Evolutionary conservation across 2,329 filamentous ascomycete species (phyloP).

Genomic region (Dendryphion nanum): DNA sequence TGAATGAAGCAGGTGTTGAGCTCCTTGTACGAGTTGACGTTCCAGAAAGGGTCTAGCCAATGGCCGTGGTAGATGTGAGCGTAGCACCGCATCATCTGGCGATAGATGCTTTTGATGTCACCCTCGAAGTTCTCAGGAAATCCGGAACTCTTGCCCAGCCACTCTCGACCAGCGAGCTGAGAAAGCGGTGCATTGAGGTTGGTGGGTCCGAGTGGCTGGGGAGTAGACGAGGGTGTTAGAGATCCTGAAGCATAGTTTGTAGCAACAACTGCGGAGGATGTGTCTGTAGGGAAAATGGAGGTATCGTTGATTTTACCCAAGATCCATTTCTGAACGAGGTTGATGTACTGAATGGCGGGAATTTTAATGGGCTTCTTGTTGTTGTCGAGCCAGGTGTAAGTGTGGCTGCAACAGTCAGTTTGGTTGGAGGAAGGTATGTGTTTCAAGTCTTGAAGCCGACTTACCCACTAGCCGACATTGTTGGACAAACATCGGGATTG

Average conservation of each 20-base stretch:
- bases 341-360: constrained; percentile 89
- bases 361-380: constrained; percentile 86
- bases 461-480: constrained; percentile 92
- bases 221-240: constrained; percentile 43
- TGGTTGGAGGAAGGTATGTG: background rate
- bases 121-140: constrained; percentile 55
- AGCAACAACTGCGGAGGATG: constrained; percentile 63
- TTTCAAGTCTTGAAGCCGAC: constrained; percentile 30
- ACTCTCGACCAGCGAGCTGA: constrained; percentile 66
- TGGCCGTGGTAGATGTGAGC: constrained; percentile 54
- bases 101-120: constrained; percentile 72
- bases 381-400: constrained; percentile 93
- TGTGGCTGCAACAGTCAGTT: constrained; percentile 62
- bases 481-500: constrained; percentile 79
- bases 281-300: constrained; percentile 85
- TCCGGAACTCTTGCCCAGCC: constrained; percentile 88
- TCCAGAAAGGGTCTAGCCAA: constrained; percentile 52
- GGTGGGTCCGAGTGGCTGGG: constrained; percentile 47
- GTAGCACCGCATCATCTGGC: constrained; percentile 56
- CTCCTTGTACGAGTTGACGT: constrained; percentile 49
- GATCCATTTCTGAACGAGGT: constrained; percentile 95
- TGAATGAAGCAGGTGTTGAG: constrained; percentile 56
- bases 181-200: constrained; percentile 56
- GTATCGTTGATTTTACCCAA: constrained; percentile 91
- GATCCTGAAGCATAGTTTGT: constrained; percentile 57